Base-by-base conservation (phyloP, 1,284 basidiomycete genomes). In the Cyathus olla region DNA sequence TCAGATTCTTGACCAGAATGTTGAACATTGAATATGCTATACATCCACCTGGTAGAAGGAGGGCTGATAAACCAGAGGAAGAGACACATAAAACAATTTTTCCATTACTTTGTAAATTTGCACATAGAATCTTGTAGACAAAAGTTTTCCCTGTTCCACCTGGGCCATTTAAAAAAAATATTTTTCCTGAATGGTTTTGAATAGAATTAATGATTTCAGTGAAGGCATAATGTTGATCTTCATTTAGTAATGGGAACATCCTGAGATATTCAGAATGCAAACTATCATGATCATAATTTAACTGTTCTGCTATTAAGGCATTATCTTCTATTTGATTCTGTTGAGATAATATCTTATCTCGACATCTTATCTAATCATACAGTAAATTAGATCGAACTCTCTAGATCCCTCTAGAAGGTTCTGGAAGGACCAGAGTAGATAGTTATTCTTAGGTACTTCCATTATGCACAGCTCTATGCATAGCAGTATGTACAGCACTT, bases 161-260 rank as follows among this genome's bases (percentile, higher is more conserved):
- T n/a, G n/a, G n/a, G n/a, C 85, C 83, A 58, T 84, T 66, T 13
- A 87, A 57, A 60, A 86, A 87, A 65, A 84, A 85, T 0, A 63
- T 22, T 17, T 66, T 52, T 0, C 80, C 78, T 3, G 37, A 1
- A 2, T 67, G 26, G 1, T 70, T 17, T 0, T 67, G 39, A 21
- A 80, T 71, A 19, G 81, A 76, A 6, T 62, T 26, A 2, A 76
- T 55, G 29, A 85, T 73, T 1, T 40, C 4, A 39, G 80, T 60
- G 65, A 66, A 85, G 2, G 78, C 78, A 24, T 4, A 2, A 2
- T 42, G 57, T 57, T 86, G 83, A 8, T 81, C 77, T 1, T 26
- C 24, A 67, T 86, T 86, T 17, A 85, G 57, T 2, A 28, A 48
- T 1, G 55, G 47, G 3, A 68, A 57, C 2, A 65, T 65, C 1